These are phyloP conservation scores for Tuber indicum DNA, from an alignment of 495 filamentous ascomycete species.

Conservation along the genomic window DNA sequence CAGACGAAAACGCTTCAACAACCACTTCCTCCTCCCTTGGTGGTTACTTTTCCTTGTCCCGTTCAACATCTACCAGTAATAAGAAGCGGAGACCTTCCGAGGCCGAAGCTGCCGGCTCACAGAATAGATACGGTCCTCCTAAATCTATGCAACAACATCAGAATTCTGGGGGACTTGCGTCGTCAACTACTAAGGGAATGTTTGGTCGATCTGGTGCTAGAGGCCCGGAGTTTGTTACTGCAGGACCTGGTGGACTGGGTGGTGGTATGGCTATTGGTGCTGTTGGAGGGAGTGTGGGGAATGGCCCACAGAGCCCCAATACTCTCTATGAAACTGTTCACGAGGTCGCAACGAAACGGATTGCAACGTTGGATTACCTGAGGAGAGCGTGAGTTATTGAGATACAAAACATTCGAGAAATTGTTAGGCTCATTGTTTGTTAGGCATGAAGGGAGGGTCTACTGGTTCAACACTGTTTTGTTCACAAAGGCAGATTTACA, in stretches of 20 bases:
- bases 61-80: conserved; percentile 20
- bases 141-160: background rate
- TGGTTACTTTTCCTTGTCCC: conserved; percentile 39
- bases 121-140: background rate
- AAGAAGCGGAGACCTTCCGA: conserved; percentile 32
- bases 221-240: conserved; percentile 20
- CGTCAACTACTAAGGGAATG: conserved; percentile 20
- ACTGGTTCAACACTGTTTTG: conserved; percentile 95
- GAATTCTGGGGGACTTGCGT: conserved; percentile 9
- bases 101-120: conserved; percentile 12
- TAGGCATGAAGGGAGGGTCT: conserved; percentile 86
- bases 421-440: conserved; percentile 8
- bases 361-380: conserved; percentile 92
- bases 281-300: conserved; percentile 13
- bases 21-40: conserved; percentile 34
- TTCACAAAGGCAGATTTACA: conserved; percentile 76
- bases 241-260: conserved; percentile 8
- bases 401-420: background rate
- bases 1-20: conserved; percentile 33
- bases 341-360: conserved; percentile 81
- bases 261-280: conserved; percentile 21
- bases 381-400: conserved; percentile 67
- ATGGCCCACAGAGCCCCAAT: conserved; percentile 57
- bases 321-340: conserved; percentile 77
- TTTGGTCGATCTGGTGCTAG: conserved; percentile 32